Evolutionary conservation across 176 grass and related monocot species (phyloP).

Genomic region (Rhipidocladum racemiflorum): DNA sequence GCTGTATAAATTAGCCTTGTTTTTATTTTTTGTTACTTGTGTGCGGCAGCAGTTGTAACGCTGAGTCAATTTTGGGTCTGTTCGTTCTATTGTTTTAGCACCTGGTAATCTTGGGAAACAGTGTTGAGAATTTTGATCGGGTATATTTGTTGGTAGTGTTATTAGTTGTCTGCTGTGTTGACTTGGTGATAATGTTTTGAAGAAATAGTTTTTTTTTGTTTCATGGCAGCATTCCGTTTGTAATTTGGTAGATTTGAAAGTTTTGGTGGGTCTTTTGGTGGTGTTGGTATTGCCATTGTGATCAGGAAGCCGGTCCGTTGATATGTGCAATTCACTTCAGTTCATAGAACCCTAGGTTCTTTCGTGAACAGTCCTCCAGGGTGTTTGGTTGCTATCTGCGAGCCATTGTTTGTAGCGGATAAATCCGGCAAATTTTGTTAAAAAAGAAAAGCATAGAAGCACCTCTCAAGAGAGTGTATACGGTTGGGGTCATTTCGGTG

Average conservation of each 20-base stretch:
- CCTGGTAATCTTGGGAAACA: not conserved
- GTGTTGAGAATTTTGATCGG: slow-evolving; percentile 32
- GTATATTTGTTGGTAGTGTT: slow-evolving; percentile 9
- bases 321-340: not conserved
- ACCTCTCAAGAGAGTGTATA: no score
- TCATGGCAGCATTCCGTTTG: not conserved
- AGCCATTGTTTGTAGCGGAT: no score
- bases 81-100: not conserved
- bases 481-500: no score
- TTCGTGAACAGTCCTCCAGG: not conserved
- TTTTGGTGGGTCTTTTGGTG: not conserved
- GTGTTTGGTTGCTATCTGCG: no score
- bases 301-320: not conserved
- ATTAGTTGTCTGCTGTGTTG: slow-evolving; percentile 19
- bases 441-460: no score
- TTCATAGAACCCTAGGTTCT: not conserved
- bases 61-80: not conserved
- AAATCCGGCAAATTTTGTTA: no score
- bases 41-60: not conserved
- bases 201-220: not conserved
- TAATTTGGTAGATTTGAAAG: not conserved
- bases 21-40: slow-evolving; percentile 10
- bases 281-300: not conserved
- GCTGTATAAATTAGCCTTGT: slow-evolving; percentile 16
- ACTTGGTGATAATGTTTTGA: slow-evolving; percentile 15